phyloP scores from a whole-genome alignment of 2,329 filamentous ascomycete genomes.

The Phoma sp. region DNA sequence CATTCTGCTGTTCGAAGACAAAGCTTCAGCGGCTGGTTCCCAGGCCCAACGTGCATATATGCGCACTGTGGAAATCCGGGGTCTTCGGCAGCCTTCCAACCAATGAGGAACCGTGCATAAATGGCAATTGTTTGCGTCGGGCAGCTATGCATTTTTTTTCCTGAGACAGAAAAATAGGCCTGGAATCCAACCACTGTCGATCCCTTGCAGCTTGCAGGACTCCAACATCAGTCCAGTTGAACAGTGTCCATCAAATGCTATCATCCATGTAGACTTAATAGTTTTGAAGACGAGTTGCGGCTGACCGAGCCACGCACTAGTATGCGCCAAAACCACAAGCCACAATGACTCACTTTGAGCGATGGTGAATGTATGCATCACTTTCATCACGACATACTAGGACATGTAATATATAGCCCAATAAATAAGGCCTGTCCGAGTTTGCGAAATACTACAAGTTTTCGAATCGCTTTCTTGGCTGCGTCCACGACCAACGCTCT shows the following conservation, averaged over 20 bases:
- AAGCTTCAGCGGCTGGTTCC: not conserved
- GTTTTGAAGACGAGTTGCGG: no score
- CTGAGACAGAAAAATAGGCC: not conserved
- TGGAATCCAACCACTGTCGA: not conserved
- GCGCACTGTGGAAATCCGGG: not conserved
- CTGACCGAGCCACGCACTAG: not conserved
- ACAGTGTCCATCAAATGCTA: not conserved
- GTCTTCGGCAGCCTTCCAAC: not conserved
- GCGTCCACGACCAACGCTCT: no score
- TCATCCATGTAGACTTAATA: not conserved
- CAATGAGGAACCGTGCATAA: slow-evolving; percentile 1
- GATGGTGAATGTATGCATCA: not conserved
- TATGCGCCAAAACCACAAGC: not conserved
- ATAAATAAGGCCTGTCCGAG: no score
- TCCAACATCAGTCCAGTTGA: not conserved
- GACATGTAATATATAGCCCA: no score
- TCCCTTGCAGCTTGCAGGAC: not conserved
- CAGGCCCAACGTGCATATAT: not conserved
- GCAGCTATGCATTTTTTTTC: slow-evolving; percentile 1
- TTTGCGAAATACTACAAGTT: no score
- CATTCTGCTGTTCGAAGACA: not conserved
- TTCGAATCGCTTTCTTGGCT: no score
- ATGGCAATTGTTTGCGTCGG: not conserved
- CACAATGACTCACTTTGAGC: not conserved
- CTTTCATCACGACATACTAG: no score